phyloP scores from a whole-genome alignment of 2,329 filamentous ascomycete species.

The Didymella segeticola region DNA sequence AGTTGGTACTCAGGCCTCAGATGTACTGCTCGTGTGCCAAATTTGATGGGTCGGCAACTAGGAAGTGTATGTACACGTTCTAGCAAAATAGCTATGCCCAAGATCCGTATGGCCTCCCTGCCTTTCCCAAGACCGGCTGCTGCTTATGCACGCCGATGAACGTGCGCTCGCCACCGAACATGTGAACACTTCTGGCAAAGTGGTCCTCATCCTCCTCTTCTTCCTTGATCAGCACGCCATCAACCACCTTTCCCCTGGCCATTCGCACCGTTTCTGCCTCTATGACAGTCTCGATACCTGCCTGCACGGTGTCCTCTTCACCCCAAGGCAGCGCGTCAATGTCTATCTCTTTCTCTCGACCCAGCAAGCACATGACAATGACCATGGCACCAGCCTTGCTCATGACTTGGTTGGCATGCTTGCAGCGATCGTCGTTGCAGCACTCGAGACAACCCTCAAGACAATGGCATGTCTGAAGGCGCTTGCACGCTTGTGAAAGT shows the following conservation, averaged over 20 bases:
- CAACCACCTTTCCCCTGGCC: constrained; percentile 48
- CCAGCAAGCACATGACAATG: constrained; percentile 77
- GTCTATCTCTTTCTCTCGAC: constrained; percentile 77
- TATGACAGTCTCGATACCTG: constrained; percentile 83
- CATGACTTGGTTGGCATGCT: constrained; percentile 88
- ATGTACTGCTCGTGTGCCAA: too few relatives aligned
- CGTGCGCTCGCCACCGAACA: constrained; percentile 44
- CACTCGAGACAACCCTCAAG: constrained; percentile 87
- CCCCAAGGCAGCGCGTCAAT: constrained; percentile 87
- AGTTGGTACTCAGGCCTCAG: too few relatives aligned
- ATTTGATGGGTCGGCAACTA: too few relatives aligned
- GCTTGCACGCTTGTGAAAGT: constrained; percentile 74
- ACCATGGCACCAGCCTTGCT: constrained; percentile 88
- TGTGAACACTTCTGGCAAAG: constrained; percentile 40
- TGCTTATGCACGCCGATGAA: constrained; percentile 43
- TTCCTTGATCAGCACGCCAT: constrained; percentile 51
- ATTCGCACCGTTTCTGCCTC: constrained; percentile 70
- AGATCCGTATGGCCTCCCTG: constrained; percentile 2
- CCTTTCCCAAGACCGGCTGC: constrained; percentile 6
- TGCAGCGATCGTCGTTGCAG: constrained; percentile 83
- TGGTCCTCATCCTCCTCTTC: constrained; percentile 46
- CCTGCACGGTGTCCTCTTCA: constrained; percentile 70
- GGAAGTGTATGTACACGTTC: not conserved
- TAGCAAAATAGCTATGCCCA: constrained; percentile 1
- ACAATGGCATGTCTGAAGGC: constrained; percentile 80